A percentile compares a stretch with the other conserved stretches of the same genome.
Conservation (phyloP, 73 alveolate species). For the Symbiodinium natans region DNA sequence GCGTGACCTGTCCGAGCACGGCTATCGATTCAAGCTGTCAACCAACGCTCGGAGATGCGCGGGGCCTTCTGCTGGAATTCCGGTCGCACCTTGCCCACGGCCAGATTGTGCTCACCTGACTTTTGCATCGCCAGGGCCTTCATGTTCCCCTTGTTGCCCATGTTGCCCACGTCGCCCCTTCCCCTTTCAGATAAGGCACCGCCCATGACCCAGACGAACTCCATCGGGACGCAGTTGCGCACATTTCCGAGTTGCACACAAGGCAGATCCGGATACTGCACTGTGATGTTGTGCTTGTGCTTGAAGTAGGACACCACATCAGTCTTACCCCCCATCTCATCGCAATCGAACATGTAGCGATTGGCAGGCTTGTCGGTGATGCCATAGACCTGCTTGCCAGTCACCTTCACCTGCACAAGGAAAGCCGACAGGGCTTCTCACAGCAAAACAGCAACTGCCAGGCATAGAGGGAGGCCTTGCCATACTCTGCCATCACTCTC, state of each 20-base stretch:
- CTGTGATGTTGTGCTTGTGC: constrained; percentile 35
- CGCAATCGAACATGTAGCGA: background rate
- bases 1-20: constrained; percentile 3
- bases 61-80: constrained; percentile 48
- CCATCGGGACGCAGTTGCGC: constrained; percentile 59
- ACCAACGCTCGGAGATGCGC: background rate
- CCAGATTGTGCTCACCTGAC: constrained; percentile 74
- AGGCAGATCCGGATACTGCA: constrained; percentile 28
- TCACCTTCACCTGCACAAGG: background rate
- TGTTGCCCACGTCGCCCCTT: background rate
- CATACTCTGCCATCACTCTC: constrained; percentile 40
- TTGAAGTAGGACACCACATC: constrained; percentile 37
- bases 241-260: constrained; percentile 49
- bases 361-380: constrained; percentile 42
- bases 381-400: constrained; percentile 35
- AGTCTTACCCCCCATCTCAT: constrained; percentile 23
- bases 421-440: background rate
- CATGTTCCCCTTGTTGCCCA: background rate
- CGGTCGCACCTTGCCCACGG: constrained; percentile 28
- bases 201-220: constrained; percentile 59
- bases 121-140: background rate
- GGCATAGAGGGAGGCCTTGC: background rate
- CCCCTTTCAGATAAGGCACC: background rate
- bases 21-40: too few relatives aligned
- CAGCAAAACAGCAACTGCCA: background rate